Conservation (phyloP, 176 grass and related monocot species). For the Oryza officinalis region DNA sequence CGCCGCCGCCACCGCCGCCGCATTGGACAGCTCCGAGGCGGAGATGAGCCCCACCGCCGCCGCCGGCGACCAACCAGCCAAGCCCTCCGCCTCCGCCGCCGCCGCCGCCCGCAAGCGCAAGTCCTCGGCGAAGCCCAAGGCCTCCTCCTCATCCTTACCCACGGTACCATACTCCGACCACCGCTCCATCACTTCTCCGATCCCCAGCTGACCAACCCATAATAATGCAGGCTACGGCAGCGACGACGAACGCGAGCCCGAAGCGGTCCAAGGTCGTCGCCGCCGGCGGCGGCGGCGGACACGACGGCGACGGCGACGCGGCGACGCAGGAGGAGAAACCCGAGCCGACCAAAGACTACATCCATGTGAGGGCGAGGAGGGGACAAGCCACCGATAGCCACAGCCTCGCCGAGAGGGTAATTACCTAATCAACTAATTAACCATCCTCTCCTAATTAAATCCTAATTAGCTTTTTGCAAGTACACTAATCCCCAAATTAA, state of each 20-base stretch:
- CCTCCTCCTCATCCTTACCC: not conserved
- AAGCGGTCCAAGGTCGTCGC: constrained; percentile 40
- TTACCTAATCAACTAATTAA: constrained; percentile 1
- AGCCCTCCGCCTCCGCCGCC: not conserved
- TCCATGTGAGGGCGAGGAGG: constrained; percentile 68
- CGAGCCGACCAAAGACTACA: constrained; percentile 57
- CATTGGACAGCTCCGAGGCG: not conserved
- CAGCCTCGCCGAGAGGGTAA: constrained; percentile 75
- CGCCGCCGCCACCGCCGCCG: not conserved
- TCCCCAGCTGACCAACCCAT: not conserved
- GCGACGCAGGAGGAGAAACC: not conserved
- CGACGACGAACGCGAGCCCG: constrained; percentile 25
- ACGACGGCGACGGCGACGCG: not conserved
- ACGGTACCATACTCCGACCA: not conserved
- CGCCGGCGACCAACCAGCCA: not conserved
- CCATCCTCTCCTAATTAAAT: no score
- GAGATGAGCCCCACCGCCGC: constrained; percentile 19
- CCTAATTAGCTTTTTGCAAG: not conserved
- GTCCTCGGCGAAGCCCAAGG: constrained; percentile 45
- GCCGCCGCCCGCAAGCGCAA: constrained; percentile 49
- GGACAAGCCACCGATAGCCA: constrained; percentile 81
- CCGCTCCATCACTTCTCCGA: not conserved
- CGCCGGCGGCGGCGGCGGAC: not conserved
- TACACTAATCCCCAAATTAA: not conserved
- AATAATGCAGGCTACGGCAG: constrained; percentile 22